phyloP scores from a whole-genome alignment of 371 early-diverging fungal species.

The Lichtheimia hyalospora region DNA sequence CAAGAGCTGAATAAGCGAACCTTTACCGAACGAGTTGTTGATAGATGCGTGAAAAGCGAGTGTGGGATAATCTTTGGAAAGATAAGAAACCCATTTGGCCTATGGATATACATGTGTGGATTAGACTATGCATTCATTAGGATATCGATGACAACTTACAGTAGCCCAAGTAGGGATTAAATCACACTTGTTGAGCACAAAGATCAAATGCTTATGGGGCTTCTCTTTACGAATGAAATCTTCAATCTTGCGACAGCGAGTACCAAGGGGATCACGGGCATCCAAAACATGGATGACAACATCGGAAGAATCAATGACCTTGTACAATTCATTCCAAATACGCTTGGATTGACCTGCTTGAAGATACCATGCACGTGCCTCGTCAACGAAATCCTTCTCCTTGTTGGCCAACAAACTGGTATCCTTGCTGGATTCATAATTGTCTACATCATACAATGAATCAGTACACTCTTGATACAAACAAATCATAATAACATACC shows the following conservation, averaged over 20 bases:
- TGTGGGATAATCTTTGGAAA: constrained; percentile 94
- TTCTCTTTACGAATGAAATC: constrained; percentile 93
- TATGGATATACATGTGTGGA: constrained; percentile 9
- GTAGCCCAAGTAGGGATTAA: constrained; percentile 99
- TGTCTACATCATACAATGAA: constrained; percentile 34
- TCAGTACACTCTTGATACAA: not conserved
- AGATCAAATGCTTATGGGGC: constrained; percentile 97
- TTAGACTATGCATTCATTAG: too few species aligned
- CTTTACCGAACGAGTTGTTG: constrained; percentile 98
- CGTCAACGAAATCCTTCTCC: constrained; percentile 69
- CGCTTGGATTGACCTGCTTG: constrained; percentile 96
- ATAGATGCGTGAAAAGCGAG: constrained; percentile 98
- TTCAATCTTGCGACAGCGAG: constrained; percentile 93
- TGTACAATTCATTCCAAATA: constrained; percentile 99
- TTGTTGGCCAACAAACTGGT: constrained; percentile 72
- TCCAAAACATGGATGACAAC: constrained; percentile 98
- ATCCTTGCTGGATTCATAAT: constrained; percentile 79
- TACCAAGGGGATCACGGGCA: constrained; percentile 98
- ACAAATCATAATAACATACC: constrained; percentile 30
- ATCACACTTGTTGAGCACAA: constrained; percentile 99
- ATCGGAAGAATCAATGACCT: constrained; percentile 99
- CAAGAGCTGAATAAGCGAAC: constrained; percentile 95
- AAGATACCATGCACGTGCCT: constrained; percentile 83
- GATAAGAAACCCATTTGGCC: constrained; percentile 89
- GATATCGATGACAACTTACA: constrained; percentile 41